Base-by-base conservation (phyloP, 768 basidiomycete genomes). In the Phylloporus arenicola region DNA sequence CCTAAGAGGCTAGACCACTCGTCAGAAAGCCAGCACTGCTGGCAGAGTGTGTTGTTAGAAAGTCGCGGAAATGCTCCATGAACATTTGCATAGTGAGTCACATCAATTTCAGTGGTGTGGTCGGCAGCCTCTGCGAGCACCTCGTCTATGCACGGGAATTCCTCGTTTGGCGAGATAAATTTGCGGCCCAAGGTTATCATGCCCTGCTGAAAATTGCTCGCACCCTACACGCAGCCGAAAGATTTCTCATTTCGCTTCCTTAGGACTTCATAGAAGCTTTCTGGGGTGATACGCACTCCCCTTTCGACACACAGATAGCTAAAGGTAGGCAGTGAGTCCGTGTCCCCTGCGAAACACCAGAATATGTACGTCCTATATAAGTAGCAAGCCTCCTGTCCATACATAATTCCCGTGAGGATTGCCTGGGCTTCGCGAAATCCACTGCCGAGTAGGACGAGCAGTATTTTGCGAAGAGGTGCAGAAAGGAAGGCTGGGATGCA, bases 71-170 rank as follows among this genome's bases (percentile, higher is more conserved):
- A 6, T 0, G 33, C 31, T 16, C 43, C 43, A 0, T 48, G 38
- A 19, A 55, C 20, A 2, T 43, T 2, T 0, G 35, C 42, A 4
- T 51, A 54, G 38, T 54, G 50, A 2, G 37, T 6, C 6, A 44
- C 24, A 4, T 54, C 50, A 1, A 55, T 43, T n/a, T 43, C 25
- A 2, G 50, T 48, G 10, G 50, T 47, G 35, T 55, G 54, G 24
- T 55, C 46, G 0, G 46, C 46, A 9, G 54, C 46, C n/a, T 54
- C 53, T 2, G 53, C 35, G 13, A 54, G 41, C n/a, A 54, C 17
- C 14, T 54, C 45, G 2, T 54, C 49, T 3, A 42, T 30, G 22
- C 48, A 53, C 16, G 53, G 41, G 31, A 55, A 53, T 0, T 33
- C 25, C 47, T 55, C 47, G 14, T 55, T n/a, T 0, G 47, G 43